These are phyloP conservation scores for Elsinoe fawcettii DNA, from an alignment of 2,329 filamentous ascomycete species.

Conservation along the genomic window DNA sequence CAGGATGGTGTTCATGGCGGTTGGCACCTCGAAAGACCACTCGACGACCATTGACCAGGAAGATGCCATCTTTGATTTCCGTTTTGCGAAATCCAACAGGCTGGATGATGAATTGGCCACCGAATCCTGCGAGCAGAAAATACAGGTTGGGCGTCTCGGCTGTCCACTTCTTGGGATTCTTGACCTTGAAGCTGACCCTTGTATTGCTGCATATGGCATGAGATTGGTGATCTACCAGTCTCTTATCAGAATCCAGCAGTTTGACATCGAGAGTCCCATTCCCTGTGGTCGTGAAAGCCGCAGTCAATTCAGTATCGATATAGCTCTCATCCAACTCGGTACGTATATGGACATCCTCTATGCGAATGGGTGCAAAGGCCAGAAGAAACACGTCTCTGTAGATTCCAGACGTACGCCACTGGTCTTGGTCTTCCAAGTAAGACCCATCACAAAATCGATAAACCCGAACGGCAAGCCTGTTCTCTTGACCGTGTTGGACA, in stretches of 20 bases:
- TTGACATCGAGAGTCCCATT: conserved; percentile 23
- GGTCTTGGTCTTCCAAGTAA: conserved; percentile 57
- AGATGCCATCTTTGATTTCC: conserved; percentile 52
- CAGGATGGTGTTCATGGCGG: conserved; percentile 62
- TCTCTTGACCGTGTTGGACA: conserved; percentile 38
- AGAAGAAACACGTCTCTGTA: conserved; percentile 60
- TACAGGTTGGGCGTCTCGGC: conserved; percentile 60
- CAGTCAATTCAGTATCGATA: conserved; percentile 40
- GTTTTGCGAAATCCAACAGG: conserved; percentile 57
- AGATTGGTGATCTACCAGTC: conserved; percentile 15
- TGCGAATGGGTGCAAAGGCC: conserved; percentile 44
- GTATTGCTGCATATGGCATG: conserved; percentile 21
- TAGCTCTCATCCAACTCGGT: conserved; percentile 47
- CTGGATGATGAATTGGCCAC: conserved; percentile 41
- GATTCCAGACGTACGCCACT: conserved; percentile 39
- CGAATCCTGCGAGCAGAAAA: conserved; percentile 35
- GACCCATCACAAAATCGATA: conserved; percentile 64
- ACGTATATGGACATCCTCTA: conserved; percentile 53
- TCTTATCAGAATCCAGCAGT: conserved; percentile 35
- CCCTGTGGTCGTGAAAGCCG: not conserved
- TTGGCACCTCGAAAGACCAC: conserved; percentile 59
- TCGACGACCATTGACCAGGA: conserved; percentile 55
- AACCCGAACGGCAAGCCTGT: conserved; percentile 55
- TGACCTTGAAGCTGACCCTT: conserved; percentile 37
- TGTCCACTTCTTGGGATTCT: conserved; percentile 57